Evolutionary conservation across 495 filamentous ascomycete species (phyloP), one percentile per base, ranked within the genome.

Genomic region (Beverwykella pulmonaria): DNA sequence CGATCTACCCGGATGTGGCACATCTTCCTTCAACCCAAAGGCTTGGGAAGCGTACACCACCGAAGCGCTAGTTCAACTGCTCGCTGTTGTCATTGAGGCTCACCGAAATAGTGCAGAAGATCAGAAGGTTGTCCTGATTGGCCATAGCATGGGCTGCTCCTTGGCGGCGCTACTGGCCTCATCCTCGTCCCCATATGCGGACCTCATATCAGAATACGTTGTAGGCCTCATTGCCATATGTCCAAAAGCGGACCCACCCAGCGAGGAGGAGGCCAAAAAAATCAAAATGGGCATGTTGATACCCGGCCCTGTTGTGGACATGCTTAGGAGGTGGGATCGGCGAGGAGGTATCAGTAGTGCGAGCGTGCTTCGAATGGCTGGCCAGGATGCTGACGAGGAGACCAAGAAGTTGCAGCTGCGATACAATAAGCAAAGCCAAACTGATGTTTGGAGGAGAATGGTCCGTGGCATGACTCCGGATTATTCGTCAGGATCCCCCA

Each of bases 1-100:
- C 61, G 93, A 98, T 75, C 79, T 97, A 1, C 93, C 93, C 1
- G 93, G 93, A 29, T 96, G 92, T 65, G 93, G 93, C 29, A 77
- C 85, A 6, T 96, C 92, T 8, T 79, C 81, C 14, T 93, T 92
- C 76, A 81, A 79, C 26, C 88, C 87, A 1, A 85, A 79, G 1
- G 72, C 80, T 27, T 96, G 92, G 91, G 81, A 86, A 49, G 89
- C 92, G 23, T 98, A 97, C 72, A 87, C 84, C 0, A 86, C 87
- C 8, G 86, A 91, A 48, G 87, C 89, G 14, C 78, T 98, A 29
- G 87, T 84, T 14, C 87, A 92, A 67, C 79, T 98, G 15, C 78
- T 96, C 12, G 86, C 84, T 36, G 81, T 80, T 1, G 83, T 91
- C 26, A 93, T 98, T 62, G 83, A 89, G 19, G 78, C 86, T 27